Evolutionary conservation across 768 basidiomycete species (phyloP).

Genomic region (Galerina sulciceps): DNA sequence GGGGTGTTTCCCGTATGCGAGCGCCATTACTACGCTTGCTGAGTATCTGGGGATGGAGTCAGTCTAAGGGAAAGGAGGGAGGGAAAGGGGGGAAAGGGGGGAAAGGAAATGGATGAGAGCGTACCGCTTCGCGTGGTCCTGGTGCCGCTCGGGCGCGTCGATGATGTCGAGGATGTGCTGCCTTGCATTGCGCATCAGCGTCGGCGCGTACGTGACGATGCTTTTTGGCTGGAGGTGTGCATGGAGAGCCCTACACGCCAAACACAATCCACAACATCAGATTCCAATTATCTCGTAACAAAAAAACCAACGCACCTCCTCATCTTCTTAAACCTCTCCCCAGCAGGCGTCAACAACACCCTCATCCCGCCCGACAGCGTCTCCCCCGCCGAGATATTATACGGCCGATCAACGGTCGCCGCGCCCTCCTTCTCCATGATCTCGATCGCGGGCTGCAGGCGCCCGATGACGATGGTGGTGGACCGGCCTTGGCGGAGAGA

Average conservation of each 20-base stretch:
- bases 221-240: constrained; percentile 61
- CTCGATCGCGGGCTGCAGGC: constrained; percentile 61
- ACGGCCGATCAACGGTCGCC: constrained; percentile 56
- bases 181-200: constrained; percentile 49
- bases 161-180: constrained; percentile 50
- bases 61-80: too few relatives aligned
- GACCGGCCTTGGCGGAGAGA: constrained; percentile 54
- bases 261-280: too few relatives aligned
- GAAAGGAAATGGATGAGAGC: too few relatives aligned
- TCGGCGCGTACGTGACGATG: constrained; percentile 49
- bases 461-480: constrained; percentile 50
- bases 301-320: constrained; percentile 43
- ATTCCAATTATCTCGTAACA: too few relatives aligned
- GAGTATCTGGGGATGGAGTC: constrained; percentile 56
- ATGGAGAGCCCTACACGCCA: constrained; percentile 63
- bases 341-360: constrained; percentile 56
- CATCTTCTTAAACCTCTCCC: constrained; percentile 65
- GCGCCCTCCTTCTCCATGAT: constrained; percentile 74
- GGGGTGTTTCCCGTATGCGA: constrained; percentile 51
- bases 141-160: constrained; percentile 47
- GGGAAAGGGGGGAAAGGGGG: too few relatives aligned
- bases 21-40: constrained; percentile 52
- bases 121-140: constrained; percentile 56
- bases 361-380: constrained; percentile 63
- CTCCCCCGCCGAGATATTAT: constrained; percentile 61